phyloP scores from a whole-genome alignment of 495 filamentous ascomycete genomes.

The Astrocystis sublimbata region DNA sequence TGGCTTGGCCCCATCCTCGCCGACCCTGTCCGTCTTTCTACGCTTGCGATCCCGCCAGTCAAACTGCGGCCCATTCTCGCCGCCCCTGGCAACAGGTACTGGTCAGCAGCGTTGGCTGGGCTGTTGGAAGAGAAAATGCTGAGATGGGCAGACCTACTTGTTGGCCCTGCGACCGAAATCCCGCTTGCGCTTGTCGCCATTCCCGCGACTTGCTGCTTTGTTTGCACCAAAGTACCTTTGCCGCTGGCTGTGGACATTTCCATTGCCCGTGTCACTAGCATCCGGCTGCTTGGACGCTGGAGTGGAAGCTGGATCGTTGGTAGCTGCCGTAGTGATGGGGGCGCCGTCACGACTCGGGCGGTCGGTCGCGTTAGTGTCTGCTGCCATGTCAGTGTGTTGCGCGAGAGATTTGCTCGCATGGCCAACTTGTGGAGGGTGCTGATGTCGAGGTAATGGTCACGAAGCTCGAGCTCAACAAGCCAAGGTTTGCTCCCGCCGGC shows the following conservation, averaged over 20 bases:
- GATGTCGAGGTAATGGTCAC: too few relatives aligned
- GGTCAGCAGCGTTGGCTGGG: slow-evolving; percentile 31
- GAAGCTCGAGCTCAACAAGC: background rate
- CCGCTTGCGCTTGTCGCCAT: slow-evolving; percentile 20
- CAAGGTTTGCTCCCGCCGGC: too few relatives aligned
- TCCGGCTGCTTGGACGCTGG: slow-evolving; percentile 6
- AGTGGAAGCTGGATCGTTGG: background rate
- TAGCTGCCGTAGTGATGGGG: background rate
- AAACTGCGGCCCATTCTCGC: slow-evolving; percentile 17
- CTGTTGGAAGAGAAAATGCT: background rate
- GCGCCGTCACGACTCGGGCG: background rate
- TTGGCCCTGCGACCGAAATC: slow-evolving; percentile 12
- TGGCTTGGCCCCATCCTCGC: slow-evolving; percentile 48
- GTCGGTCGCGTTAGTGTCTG: slow-evolving; percentile 10
- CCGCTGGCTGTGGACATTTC: background rate
- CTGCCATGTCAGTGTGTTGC: background rate
- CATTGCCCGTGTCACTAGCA: background rate
- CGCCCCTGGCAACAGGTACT: slow-evolving; percentile 18
- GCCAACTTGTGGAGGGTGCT: background rate
- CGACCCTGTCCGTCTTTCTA: slow-evolving; percentile 35
- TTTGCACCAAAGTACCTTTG: background rate
- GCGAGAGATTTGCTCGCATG: background rate
- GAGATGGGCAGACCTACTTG: slow-evolving; percentile 15
- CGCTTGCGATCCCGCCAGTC: slow-evolving; percentile 35
- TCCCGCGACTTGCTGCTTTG: slow-evolving; percentile 9